Evolutionary conservation across 2,329 filamentous ascomycete genomes (phyloP).

Genomic region (Curvularia lunata): DNA sequence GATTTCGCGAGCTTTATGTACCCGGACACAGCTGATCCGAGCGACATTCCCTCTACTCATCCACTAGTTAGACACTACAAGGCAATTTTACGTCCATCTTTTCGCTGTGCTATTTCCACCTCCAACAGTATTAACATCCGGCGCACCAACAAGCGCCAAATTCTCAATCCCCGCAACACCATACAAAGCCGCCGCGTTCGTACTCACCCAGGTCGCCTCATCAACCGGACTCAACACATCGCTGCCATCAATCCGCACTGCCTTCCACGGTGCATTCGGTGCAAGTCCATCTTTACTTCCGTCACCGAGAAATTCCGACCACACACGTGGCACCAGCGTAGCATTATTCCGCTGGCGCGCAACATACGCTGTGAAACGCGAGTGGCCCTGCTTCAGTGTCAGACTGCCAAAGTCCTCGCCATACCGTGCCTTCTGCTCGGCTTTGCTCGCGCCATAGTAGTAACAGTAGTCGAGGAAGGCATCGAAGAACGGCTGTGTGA

Average conservation of each 20-base stretch:
- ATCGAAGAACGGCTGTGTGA: conserved; percentile 59
- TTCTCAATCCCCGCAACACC: conserved; percentile 65
- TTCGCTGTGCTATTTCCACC: conserved; percentile 20
- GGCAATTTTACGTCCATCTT: background rate
- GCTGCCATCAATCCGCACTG: conserved; percentile 52
- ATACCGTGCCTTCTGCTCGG: conserved; percentile 62
- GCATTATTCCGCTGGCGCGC: conserved; percentile 54
- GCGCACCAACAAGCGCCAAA: conserved; percentile 51
- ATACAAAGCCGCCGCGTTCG: conserved; percentile 64
- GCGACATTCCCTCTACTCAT: background rate
- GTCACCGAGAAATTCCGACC: conserved; percentile 60
- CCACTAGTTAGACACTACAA: background rate
- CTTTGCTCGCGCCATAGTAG: conserved; percentile 59
- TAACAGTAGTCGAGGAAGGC: conserved; percentile 67
- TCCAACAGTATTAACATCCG: conserved; percentile 22
- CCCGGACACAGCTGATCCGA: background rate
- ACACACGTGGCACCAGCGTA: conserved; percentile 59
- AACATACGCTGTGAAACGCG: conserved; percentile 63
- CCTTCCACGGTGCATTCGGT: conserved; percentile 55
- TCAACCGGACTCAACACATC: conserved; percentile 57
- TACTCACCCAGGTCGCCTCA: conserved; percentile 64
- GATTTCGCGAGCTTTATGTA: background rate
- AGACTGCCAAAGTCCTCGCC: conserved; percentile 56
- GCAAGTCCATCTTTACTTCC: conserved; percentile 41
- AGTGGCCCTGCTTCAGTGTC: conserved; percentile 63